phyloP scores from a whole-genome alignment of 805 yeast genomes.

The Candida ovalis region DNA sequence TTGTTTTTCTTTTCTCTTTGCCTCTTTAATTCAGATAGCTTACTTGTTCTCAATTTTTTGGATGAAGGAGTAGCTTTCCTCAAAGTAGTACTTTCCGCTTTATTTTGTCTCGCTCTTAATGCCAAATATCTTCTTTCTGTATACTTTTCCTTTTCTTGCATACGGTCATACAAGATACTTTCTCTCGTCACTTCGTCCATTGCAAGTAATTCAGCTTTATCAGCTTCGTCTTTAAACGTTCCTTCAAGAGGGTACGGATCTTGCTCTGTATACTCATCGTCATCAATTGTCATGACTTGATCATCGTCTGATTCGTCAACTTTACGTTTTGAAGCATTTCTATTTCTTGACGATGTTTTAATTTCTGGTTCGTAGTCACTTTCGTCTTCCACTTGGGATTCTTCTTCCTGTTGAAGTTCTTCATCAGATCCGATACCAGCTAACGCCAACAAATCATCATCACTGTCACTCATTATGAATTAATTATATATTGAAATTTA shows the following conservation, averaged over 20 bases:
- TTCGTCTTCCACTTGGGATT: constrained; percentile 25
- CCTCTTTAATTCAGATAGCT: constrained; percentile 33
- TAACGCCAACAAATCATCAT: constrained; percentile 92
- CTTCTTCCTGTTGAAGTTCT: constrained; percentile 31
- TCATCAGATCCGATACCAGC: constrained; percentile 75
- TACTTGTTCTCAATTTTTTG: constrained; percentile 31
- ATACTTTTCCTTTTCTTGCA: constrained; percentile 85
- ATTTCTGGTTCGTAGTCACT: constrained; percentile 35
- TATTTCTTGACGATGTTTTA: constrained; percentile 23
- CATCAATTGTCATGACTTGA: constrained; percentile 34
- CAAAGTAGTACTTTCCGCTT: constrained; percentile 34
- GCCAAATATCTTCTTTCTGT: constrained; percentile 81
- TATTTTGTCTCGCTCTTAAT: constrained; percentile 67
- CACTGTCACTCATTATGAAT: constrained; percentile 69
- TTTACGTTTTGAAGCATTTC: constrained; percentile 15
- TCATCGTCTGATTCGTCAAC: constrained; percentile 4
- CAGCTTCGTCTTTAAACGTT: constrained; percentile 79
- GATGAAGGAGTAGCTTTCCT: constrained; percentile 23
- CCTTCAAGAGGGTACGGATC: constrained; percentile 95
- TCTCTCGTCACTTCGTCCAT: constrained; percentile 94
- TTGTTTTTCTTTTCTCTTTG: constrained; percentile 34
- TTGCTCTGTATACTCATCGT: constrained; percentile 37
- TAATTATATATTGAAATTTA: neutral
- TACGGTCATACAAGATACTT: constrained; percentile 84
- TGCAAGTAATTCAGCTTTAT: constrained; percentile 56